Base-by-base conservation (phyloP, 2,329 filamentous ascomycete species). In the Trichoderma sp. region DNA sequence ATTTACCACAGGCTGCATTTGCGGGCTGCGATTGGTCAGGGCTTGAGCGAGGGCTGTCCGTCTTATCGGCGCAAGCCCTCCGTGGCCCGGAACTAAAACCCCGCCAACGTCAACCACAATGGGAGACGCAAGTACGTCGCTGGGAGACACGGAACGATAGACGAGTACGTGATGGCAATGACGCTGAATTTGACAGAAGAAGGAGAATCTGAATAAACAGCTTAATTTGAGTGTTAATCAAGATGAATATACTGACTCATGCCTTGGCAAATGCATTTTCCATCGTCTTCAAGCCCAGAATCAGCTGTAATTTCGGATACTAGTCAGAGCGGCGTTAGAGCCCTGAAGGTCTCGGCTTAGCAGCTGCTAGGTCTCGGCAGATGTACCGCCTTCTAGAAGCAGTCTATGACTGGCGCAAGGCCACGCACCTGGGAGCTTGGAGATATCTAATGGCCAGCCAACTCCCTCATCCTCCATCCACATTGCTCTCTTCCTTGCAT, bases 11-110 rank as follows among this genome's bases (percentile, higher is more conserved):
- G 73, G 73, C 70, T 68, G 37, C 55, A 65, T 68, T 57, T 40
- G 64, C 58, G 74, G 60, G 69, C 57, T 65, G 68, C 71, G 33
- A 79, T 79, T 79, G 77, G 77, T 58, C 71, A 67, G 21, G 16
- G 47, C n/a, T 8, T 4, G 56, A 27, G 14, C 49, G 68, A 64
- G 68, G 71, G 66, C 68, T 60, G 53, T 61, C 65, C 65, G 68
- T 58, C 57, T 67, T 70, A 67, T 67, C 62, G 68, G 68, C 19
- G 68, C 63, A 70, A 58, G 68, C 67, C 24, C 63, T 66, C 63
- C 53, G 63, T 66, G 37, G 37, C 3, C 64, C 64, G 64, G 64
- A 68, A 40, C 57, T 43, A 52, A 67, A 62, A 66, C 68, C 68
- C 68, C 68, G 62, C 68, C 68, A 67, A 61, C 40, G 24, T 53